Conservation (phyloP, 306 rosid species). For the Pachyrhizus erosus region DNA sequence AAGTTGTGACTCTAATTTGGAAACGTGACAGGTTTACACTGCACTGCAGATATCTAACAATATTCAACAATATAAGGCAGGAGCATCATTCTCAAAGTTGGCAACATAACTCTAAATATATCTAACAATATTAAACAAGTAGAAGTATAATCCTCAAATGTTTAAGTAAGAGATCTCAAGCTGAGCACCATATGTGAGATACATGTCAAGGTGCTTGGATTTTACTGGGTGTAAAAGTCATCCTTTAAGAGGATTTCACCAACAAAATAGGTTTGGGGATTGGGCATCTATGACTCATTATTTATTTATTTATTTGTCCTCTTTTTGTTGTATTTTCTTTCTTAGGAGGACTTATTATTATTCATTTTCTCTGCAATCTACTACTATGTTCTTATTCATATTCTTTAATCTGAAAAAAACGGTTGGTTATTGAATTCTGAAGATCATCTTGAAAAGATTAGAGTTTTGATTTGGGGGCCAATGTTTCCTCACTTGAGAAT, state of each 20-base stretch:
- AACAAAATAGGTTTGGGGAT: background rate
- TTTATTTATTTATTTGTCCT: background rate
- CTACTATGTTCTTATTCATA: constrained; percentile 6
- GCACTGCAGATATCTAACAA: no score
- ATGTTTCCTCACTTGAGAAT: background rate
- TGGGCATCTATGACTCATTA: background rate
- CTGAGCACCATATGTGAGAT: background rate
- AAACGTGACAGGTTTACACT: no score
- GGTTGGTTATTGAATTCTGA: constrained; percentile 2
- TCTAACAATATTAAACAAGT: no score
- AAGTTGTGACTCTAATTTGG: no score
- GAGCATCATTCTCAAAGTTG: no score
- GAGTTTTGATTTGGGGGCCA: background rate
- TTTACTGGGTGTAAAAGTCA: background rate
- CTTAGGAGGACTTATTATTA: background rate
- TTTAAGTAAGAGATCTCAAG: no score
- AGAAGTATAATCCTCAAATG: no score
- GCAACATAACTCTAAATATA: no score
- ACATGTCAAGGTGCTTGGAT: background rate
- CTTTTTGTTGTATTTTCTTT: background rate
- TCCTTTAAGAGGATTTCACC: background rate
- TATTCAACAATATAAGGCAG: no score
- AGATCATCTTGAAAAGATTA: constrained; percentile 16
- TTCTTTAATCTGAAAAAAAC: background rate
- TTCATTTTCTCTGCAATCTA: background rate